phyloP scores from a whole-genome alignment of 805 yeast genomes.

The Clavispora santaluciae region DNA sequence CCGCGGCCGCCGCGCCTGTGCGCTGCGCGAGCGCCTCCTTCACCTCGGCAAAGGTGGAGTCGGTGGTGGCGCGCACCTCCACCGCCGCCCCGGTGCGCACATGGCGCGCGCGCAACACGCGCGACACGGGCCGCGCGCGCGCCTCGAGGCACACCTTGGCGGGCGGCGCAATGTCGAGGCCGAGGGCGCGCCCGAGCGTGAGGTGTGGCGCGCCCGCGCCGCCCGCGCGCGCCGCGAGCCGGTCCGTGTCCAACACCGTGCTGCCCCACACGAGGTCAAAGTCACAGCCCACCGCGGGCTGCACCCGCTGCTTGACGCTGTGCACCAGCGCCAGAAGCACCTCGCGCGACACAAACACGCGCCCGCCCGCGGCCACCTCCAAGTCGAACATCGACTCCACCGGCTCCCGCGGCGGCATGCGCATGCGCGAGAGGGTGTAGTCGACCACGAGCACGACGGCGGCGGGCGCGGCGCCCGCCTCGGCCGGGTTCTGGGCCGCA shows the following conservation, averaged over 20 bases:
- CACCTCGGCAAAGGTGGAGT: neutral
- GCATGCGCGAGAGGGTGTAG: conserved; percentile 16
- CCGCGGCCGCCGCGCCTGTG: neutral
- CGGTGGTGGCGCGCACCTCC: neutral
- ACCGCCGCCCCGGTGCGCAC: neutral
- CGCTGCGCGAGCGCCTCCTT: neutral
- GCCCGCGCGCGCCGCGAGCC: neutral
- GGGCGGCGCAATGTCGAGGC: neutral
- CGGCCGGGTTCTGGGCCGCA: conserved; percentile 1
- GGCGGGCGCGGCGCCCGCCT: neutral
- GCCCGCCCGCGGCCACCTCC: conserved; percentile 3
- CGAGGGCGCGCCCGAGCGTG: neutral
- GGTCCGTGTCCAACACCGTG: neutral
- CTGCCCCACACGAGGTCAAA: neutral
- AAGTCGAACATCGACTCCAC: conserved; percentile 22
- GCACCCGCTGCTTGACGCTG: neutral
- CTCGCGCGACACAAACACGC: neutral
- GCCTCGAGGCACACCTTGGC: neutral
- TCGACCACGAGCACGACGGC: conserved; percentile 18
- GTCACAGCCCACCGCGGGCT: neutral
- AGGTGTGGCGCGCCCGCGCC: neutral
- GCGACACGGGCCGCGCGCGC: neutral
- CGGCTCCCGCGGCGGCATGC: conserved; percentile 23
- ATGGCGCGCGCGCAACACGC: neutral
- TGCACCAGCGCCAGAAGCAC: neutral